A percentile compares a stretch with the other conserved stretches of the same genome.
These are phyloP conservation scores for Salix suchowensis DNA, from an alignment of 345 rosid genomes.

Conservation along the genomic window DNA sequence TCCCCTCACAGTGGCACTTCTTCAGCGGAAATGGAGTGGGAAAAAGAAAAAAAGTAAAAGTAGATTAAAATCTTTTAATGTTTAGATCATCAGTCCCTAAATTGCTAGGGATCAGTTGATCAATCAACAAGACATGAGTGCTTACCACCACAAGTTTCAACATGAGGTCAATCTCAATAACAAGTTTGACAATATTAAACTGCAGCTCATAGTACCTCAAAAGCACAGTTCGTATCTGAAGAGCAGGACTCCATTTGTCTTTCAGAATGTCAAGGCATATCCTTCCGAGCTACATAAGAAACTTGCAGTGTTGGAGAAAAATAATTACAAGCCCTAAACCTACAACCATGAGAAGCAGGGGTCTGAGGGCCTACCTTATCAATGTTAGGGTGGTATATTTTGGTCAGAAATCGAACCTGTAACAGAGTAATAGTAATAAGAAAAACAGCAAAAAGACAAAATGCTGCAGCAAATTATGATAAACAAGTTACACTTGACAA, in stretches of 20 bases:
- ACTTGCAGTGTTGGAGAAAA: constrained; percentile 2
- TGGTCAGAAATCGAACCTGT: constrained; percentile 97
- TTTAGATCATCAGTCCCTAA: not conserved
- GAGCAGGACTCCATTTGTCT: constrained; percentile 99
- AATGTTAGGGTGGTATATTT: constrained; percentile 95
- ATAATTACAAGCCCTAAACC: not conserved
- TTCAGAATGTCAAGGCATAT: constrained; percentile 98
- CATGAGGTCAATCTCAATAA: not conserved
- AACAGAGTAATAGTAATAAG: constrained; percentile 11
- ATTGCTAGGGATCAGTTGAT: not conserved
- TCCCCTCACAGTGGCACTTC: not conserved
- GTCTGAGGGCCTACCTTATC: constrained; percentile 60
- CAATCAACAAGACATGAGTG: not conserved
- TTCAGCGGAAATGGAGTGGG: not conserved
- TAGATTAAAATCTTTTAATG: not conserved
- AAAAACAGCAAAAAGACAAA: not conserved
- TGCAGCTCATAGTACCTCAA: constrained; percentile 56
- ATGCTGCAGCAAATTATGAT: not conserved
- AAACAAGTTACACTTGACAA: not conserved
- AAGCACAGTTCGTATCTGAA: constrained; percentile 95
- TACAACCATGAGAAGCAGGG: not conserved
- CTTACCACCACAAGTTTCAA: not conserved
- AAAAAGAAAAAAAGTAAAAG: not conserved
- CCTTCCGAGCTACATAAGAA: constrained; percentile 70
- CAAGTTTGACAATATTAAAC: not conserved